phyloP scores from a whole-genome alignment of 2,329 filamentous ascomycete genomes.

The Orbilia oligospora region DNA sequence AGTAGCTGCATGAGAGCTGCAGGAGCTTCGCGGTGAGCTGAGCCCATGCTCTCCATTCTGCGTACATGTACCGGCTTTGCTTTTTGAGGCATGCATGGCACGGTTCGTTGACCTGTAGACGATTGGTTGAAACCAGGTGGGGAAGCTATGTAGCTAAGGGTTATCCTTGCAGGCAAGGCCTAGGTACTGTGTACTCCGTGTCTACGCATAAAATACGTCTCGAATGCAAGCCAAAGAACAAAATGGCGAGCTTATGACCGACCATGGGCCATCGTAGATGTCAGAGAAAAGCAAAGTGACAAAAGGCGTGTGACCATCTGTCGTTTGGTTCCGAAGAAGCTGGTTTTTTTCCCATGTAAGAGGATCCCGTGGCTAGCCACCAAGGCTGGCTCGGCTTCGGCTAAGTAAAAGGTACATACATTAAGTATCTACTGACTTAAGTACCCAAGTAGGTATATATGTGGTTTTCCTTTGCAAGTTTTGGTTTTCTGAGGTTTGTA shows the following conservation, averaged over 20 bases:
- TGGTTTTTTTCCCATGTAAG: constrained; percentile 8
- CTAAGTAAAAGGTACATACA: no score
- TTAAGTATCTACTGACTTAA: no score
- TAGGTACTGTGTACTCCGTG: no score
- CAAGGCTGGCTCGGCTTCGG: constrained; percentile 25
- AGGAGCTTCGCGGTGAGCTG: constrained; percentile 20
- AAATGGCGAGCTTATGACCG: constrained; percentile 41
- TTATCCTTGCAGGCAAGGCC: constrained; percentile 31
- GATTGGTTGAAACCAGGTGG: constrained; percentile 42
- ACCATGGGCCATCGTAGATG: constrained; percentile 11
- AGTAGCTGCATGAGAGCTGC: constrained; percentile 25
- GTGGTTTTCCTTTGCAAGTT: no score
- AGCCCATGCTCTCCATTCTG: constrained; percentile 10
- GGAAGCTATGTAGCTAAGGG: constrained; percentile 34
- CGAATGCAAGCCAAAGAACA: constrained; percentile 22
- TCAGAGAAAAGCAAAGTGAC: constrained; percentile 43
- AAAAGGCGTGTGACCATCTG: constrained; percentile 53
- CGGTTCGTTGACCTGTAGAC: constrained; percentile 47
- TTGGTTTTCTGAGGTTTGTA: neutral
- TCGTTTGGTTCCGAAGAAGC: constrained; percentile 35
- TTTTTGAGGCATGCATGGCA: constrained; percentile 54
- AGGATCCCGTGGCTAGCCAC: constrained; percentile 51
- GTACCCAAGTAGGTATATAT: neutral
- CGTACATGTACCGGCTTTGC: constrained; percentile 25
- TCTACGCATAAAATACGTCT: constrained; percentile 21